Percentiles rank a stretch among this genome's conserved stretches.
These are phyloP conservation scores for Aspergillus arachidicola DNA, from an alignment of 2,329 filamentous ascomycete species.

Conservation along the genomic window DNA sequence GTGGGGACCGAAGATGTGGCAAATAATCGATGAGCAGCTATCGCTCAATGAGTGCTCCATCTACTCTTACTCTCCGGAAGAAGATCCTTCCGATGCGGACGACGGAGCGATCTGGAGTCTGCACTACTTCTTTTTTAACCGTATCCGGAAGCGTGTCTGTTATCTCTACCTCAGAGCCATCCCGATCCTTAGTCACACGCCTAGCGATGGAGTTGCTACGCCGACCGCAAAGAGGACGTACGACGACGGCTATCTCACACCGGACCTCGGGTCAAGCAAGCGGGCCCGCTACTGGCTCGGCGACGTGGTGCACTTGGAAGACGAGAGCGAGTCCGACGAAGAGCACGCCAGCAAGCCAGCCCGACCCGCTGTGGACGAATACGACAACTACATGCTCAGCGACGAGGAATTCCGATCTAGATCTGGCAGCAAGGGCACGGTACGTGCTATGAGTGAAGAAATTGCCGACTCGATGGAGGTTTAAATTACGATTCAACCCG, in stretches of 20 bases:
- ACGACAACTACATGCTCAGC: slow-evolving; percentile 48
- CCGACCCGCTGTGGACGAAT: slow-evolving; percentile 41
- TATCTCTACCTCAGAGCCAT: slow-evolving; percentile 93
- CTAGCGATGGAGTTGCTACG: slow-evolving; percentile 52
- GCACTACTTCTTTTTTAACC: slow-evolving; percentile 98
- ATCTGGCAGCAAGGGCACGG: slow-evolving; percentile 46
- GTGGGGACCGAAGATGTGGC: slow-evolving; percentile 93
- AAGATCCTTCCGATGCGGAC: slow-evolving; percentile 90
- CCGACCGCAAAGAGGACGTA: slow-evolving; percentile 50
- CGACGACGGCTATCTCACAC: slow-evolving; percentile 52
- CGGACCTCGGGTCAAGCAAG: slow-evolving; percentile 68
- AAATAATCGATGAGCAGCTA: slow-evolving; percentile 93
- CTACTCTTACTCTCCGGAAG: slow-evolving; percentile 86
- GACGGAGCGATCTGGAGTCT: slow-evolving; percentile 93
- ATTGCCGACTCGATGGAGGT: slow-evolving; percentile 58
- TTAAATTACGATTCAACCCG: slow-evolving; percentile 28
- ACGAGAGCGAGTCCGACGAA: slow-evolving; percentile 46
- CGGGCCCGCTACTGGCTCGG: slow-evolving; percentile 88
- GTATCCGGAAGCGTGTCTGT: slow-evolving; percentile 84
- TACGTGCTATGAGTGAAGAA: slow-evolving; percentile 57
- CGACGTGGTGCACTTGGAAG: slow-evolving; percentile 55
- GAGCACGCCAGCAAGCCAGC: slow-evolving; percentile 26
- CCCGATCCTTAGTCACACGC: slow-evolving; percentile 67
- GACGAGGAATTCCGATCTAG: slow-evolving; percentile 46
- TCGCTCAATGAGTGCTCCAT: slow-evolving; percentile 82